A percentile compares a stretch with the other conserved stretches of the same genome.
Evolutionary conservation across 83 land plant genomes (phyloP).

Genomic region (Thuja plicata): DNA sequence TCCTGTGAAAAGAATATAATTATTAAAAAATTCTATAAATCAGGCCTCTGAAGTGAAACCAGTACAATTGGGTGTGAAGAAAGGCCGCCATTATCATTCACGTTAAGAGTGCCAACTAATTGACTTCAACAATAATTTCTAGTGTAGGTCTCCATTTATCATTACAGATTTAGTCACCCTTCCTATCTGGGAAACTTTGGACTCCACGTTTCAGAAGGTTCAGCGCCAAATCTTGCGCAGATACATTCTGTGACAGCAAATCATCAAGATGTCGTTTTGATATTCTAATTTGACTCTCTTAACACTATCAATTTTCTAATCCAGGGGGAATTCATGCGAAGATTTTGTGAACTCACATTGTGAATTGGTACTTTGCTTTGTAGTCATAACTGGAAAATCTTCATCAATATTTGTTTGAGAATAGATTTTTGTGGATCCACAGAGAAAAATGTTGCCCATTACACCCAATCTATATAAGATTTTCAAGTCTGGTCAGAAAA

Average conservation of each 20-base stretch:
- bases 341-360: not conserved
- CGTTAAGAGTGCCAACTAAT: too few species aligned
- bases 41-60: too few species aligned
- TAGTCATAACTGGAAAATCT: not conserved
- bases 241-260: not conserved
- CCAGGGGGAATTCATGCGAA: not conserved
- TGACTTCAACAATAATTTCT: not conserved
- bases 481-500: too few species aligned
- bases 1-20: too few species aligned
- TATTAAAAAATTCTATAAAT: too few species aligned
- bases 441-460: not conserved
- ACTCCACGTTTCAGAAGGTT: not conserved
- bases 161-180: not conserved
- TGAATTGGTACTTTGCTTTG: not conserved
- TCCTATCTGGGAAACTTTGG: not conserved
- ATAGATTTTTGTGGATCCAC: not conserved
- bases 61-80: too few species aligned
- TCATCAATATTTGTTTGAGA: not conserved
- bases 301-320: not conserved
- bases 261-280: not conserved
- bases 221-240: not conserved
- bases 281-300: not conserved
- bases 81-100: too few species aligned
- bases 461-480: too few species aligned
- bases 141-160: not conserved